Percentiles rank a stretch among this genome's conserved stretches.
Evolutionary conservation across 2,329 filamentous ascomycete genomes (phyloP).

Genomic region (Helotiales sp.): DNA sequence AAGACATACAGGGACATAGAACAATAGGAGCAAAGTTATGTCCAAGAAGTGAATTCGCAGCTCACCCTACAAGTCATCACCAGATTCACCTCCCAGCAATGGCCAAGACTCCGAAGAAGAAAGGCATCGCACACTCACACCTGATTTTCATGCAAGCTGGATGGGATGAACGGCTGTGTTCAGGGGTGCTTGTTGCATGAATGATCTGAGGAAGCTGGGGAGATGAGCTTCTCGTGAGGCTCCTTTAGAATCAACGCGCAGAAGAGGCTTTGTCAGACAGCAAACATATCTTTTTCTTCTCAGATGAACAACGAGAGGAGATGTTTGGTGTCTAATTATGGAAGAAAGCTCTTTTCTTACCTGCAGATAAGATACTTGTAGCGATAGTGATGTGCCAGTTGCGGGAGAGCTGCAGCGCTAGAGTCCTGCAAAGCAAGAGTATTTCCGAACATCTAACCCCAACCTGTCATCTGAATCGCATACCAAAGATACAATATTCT

Average conservation of each 20-base stretch:
- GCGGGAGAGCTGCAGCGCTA: neutral
- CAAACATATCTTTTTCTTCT: neutral
- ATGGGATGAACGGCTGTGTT: slow-evolving; percentile 4
- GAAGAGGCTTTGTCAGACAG: neutral
- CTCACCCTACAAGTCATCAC: too few species aligned
- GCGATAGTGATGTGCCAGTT: neutral
- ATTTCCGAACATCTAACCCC: neutral
- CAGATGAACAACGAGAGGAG: neutral
- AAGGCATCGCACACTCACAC: too few species aligned
- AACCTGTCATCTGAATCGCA: too few species aligned
- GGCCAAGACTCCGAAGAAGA: too few species aligned
- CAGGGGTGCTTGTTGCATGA: slow-evolving; percentile 8
- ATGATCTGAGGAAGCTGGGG: neutral
- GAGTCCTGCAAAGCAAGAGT: neutral
- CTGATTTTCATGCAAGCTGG: neutral
- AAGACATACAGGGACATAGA: neutral
- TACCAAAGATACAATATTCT: too few species aligned
- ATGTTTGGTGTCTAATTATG: too few species aligned
- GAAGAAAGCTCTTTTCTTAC: neutral
- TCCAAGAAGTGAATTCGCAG: too few species aligned
- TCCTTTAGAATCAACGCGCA: neutral
- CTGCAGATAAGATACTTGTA: neutral
- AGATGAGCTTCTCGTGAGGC: neutral
- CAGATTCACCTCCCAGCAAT: too few species aligned
- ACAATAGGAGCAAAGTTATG: neutral